These are phyloP conservation scores for Talaromyces sp. DNA, from an alignment of 2,329 filamentous ascomycete species.

Conservation along the genomic window DNA sequence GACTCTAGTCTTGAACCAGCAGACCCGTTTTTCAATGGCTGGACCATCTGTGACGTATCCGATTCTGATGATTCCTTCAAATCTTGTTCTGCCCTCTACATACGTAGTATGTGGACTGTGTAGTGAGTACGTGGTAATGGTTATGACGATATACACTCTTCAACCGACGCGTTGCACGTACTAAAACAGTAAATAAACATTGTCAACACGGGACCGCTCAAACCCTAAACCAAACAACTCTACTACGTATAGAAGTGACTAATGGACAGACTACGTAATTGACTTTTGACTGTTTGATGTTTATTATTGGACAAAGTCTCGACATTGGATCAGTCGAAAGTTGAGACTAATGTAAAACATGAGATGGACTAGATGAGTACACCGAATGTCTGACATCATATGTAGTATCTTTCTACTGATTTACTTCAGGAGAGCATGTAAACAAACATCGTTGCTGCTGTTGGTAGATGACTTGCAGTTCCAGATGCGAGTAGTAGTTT, in stretches of 20 bases:
- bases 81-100: background rate
- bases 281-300: background rate
- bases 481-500: background rate
- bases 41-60: slow-evolving; percentile 3
- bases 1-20: background rate
- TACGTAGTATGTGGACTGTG: background rate
- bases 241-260: no score
- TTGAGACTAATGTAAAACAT: slow-evolving; percentile 7
- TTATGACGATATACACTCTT: background rate
- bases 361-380: background rate
- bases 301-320: background rate
- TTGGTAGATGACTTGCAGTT: background rate
- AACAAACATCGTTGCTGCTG: background rate
- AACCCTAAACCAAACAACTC: background rate
- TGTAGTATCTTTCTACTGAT: background rate
- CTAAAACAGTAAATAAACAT: background rate
- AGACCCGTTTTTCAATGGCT: background rate
- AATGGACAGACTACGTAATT: background rate
- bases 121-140: background rate
- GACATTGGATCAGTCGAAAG: background rate
- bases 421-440: background rate
- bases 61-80: background rate
- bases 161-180: background rate
- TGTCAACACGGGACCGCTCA: background rate
- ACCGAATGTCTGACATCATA: slow-evolving; percentile 5